phyloP scores from a whole-genome alignment of 495 filamentous ascomycete genomes.

The Letharia columbiana region DNA sequence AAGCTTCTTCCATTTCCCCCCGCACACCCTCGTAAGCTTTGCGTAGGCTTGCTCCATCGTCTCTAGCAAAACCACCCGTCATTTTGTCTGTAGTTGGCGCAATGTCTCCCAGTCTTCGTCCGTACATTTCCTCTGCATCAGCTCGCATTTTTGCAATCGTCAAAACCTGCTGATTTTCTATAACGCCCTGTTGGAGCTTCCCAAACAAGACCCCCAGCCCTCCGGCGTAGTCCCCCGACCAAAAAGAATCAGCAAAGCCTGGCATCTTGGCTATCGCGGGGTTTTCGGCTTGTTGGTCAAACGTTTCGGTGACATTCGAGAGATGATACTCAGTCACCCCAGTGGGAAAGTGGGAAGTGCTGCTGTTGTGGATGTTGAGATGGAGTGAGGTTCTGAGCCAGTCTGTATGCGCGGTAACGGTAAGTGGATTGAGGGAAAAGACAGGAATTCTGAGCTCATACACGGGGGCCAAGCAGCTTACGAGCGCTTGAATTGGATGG shows the following conservation, averaged over 20 bases:
- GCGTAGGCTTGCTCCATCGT: slow-evolving; percentile 91
- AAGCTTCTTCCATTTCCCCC: slow-evolving; percentile 85
- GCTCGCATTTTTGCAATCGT: slow-evolving; percentile 89
- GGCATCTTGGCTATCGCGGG: slow-evolving; percentile 48
- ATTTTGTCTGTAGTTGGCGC: slow-evolving; percentile 73
- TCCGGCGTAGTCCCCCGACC: slow-evolving; percentile 88
- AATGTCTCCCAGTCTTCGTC: slow-evolving; percentile 71
- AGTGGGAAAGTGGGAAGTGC: background rate
- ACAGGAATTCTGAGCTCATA: background rate
- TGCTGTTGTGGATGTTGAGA: background rate
- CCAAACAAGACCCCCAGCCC: slow-evolving; percentile 91
- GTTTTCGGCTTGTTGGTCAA: background rate
- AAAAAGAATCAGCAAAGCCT: slow-evolving; percentile 88
- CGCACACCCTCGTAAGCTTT: slow-evolving; percentile 97
- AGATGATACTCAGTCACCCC: background rate
- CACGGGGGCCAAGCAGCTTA: background rate
- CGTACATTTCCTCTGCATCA: slow-evolving; percentile 89
- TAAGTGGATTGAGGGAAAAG: background rate
- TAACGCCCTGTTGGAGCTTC: slow-evolving; percentile 91
- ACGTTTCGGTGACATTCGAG: background rate
- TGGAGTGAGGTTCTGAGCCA: background rate
- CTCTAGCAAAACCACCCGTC: slow-evolving; percentile 75
- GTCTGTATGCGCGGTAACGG: background rate
- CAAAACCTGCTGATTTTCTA: slow-evolving; percentile 90
- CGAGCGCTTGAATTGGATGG: background rate